Conservation (phyloP, 163 green algal species). For the Coccomyxa subellipsoidea region DNA sequence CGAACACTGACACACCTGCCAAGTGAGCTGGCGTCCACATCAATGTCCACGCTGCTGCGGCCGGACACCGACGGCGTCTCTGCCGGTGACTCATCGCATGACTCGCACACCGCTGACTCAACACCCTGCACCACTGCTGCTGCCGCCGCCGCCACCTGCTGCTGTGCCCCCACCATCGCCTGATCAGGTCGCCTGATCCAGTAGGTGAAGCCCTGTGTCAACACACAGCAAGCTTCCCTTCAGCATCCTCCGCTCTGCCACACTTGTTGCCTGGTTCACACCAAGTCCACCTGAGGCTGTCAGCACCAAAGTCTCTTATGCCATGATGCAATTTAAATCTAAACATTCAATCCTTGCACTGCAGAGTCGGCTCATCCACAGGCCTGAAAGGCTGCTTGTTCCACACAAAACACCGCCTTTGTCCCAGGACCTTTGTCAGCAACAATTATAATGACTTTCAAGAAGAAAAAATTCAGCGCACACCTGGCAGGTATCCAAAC, state of each 20-base stretch:
- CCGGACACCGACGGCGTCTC: neutral
- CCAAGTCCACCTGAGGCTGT: too few species aligned
- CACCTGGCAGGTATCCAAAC: constrained; percentile 10
- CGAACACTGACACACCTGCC: neutral
- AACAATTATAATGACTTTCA: neutral
- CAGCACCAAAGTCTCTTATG: too few species aligned
- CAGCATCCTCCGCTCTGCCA: too few species aligned
- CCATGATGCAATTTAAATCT: too few species aligned
- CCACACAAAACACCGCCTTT: too few species aligned
- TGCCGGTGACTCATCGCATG: neutral
- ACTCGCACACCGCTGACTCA: neutral
- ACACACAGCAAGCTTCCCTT: too few species aligned
- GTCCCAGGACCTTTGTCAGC: too few species aligned
- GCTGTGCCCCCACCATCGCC: too few species aligned
- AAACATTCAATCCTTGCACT: too few species aligned
- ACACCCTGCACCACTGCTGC: neutral
- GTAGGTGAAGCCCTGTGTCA: constrained; percentile 22
- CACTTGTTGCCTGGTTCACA: too few species aligned
- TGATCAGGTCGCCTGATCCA: constrained; percentile 9
- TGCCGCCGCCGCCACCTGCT: neutral
- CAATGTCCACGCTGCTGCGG: neutral
- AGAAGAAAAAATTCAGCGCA: neutral
- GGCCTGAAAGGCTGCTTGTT: too few species aligned
- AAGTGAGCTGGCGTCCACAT: neutral
- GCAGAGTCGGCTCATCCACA: too few species aligned